Percentiles rank a stretch among this genome's conserved stretches.
Conservation (phyloP, 345 rosid species). For the Nephelium lappaceum region DNA sequence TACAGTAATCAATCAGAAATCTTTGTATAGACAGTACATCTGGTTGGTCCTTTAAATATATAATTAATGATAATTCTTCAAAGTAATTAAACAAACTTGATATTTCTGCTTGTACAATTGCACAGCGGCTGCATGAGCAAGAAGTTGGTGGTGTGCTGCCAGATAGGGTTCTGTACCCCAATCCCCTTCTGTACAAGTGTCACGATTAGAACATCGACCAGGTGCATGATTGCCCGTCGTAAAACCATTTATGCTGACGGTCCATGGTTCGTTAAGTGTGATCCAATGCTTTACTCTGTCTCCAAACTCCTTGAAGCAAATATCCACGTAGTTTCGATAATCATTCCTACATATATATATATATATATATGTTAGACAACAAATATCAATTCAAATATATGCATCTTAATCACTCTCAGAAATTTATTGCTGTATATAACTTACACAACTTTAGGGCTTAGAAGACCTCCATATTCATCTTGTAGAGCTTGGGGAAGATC, state of each 20-base stretch:
- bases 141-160: constrained; percentile 25
- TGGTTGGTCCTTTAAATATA: too few relatives aligned
- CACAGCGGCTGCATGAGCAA: constrained; percentile 27
- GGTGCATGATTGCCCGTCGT: constrained; percentile 2
- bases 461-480: constrained; percentile 34
- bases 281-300: constrained; percentile 68
- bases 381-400: too few relatives aligned
- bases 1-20: too few relatives aligned
- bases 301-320: constrained; percentile 50
- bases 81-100: constrained; percentile 21
- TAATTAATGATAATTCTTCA: too few relatives aligned
- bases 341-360: constrained; percentile 30
- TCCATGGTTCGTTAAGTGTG: constrained; percentile 53
- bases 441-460: constrained; percentile 32
- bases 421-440: neutral
- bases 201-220: constrained; percentile 16
- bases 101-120: constrained; percentile 26
- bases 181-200: constrained; percentile 14
- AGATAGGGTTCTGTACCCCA: constrained; percentile 23
- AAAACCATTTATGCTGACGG: constrained; percentile 16
- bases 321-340: constrained; percentile 38
- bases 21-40: too few relatives aligned
- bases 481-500: constrained; percentile 40
- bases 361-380: too few relatives aligned
- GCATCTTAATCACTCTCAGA: too few relatives aligned